A percentile compares a stretch with the other conserved stretches of the same genome.
Evolutionary conservation across 441 rosid species (phyloP).

Genomic region (Adansonia grandidieri): DNA sequence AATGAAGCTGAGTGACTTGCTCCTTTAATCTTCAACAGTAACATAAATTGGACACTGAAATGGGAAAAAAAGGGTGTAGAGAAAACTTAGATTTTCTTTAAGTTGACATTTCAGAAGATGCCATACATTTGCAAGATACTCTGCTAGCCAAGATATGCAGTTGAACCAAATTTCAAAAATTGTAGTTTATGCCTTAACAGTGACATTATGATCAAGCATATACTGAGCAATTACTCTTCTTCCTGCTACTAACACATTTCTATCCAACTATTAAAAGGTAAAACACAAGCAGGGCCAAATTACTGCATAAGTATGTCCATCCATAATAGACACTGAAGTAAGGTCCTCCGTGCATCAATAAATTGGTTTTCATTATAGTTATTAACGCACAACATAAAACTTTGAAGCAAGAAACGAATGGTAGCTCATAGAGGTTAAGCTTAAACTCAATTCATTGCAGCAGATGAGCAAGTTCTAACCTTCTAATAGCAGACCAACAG

Average conservation of each 20-base stretch:
- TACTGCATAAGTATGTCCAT: neutral
- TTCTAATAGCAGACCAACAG: slow-evolving; percentile 94
- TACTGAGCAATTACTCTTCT: neutral
- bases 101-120: neutral
- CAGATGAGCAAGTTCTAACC: slow-evolving; percentile 45
- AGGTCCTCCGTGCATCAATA: neutral
- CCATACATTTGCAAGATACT: neutral
- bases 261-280: neutral
- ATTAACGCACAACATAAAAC: neutral
- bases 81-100: neutral
- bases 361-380: neutral
- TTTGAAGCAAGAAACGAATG: neutral
- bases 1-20: neutral
- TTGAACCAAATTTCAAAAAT: neutral
- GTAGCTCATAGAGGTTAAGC: neutral
- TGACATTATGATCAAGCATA: neutral
- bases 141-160: neutral
- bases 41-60: neutral
- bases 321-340: neutral
- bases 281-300: neutral
- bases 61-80: neutral
- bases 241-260: neutral
- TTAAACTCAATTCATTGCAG: neutral
- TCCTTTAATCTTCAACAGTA: neutral
- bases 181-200: slow-evolving; percentile 1